phyloP scores from a whole-genome alignment of 2,329 filamentous ascomycete species.

The Tolypocladium sp. region DNA sequence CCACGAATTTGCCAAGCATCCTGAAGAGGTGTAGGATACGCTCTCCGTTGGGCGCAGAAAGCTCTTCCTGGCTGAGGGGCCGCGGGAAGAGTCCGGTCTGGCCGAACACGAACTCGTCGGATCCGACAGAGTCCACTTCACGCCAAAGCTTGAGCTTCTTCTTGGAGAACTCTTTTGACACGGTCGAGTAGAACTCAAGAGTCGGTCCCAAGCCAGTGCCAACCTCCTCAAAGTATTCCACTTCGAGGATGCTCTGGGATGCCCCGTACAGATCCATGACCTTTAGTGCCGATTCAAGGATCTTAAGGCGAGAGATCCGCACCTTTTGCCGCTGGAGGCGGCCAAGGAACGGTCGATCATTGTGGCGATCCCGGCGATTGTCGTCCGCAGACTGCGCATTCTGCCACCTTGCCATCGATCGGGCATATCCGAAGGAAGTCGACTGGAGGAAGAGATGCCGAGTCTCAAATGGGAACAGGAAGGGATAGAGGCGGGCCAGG shows the following conservation, averaged over 20 bases:
- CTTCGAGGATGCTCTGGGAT: conserved; percentile 91
- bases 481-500: conserved; percentile 84
- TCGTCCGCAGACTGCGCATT: conserved; percentile 79
- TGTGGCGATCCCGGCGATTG: conserved; percentile 70
- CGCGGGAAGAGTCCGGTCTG: conserved; percentile 82
- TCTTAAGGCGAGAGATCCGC: conserved; percentile 89
- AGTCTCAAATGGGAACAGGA: conserved; percentile 96
- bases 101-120: conserved; percentile 76
- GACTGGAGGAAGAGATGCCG: conserved; percentile 94
- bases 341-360: conserved; percentile 86
- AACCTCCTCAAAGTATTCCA: conserved; percentile 98
- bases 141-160: conserved; percentile 97
- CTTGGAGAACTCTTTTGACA: conserved; percentile 94
- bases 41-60: conserved; percentile 68
- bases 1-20: conserved; percentile 93
- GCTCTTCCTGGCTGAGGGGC: conserved; percentile 74
- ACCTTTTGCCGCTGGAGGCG: conserved; percentile 93
- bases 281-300: conserved; percentile 92
- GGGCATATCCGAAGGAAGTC: conserved; percentile 94
- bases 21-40: conserved; percentile 83
- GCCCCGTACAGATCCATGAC: conserved; percentile 98
- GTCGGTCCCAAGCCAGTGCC: conserved; percentile 93
- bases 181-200: conserved; percentile 94
- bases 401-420: conserved; percentile 97
- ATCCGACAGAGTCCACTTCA: conserved; percentile 67